Base-by-base conservation (phyloP, 2,329 filamentous ascomycete genomes). In the Aspergillus neoniger region DNA sequence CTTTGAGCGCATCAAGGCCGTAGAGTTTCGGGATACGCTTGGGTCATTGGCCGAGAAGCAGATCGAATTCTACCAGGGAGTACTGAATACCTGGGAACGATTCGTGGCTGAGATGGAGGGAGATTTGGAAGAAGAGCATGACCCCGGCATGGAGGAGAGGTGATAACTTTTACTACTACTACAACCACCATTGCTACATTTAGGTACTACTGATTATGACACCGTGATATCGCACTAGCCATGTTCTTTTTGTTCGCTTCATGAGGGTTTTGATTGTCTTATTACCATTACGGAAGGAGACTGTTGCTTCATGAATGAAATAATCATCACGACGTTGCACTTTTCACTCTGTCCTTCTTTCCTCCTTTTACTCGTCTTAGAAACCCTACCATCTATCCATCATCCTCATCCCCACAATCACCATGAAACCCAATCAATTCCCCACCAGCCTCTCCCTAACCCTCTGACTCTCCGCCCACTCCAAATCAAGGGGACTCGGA, bases 1-100 rank as follows among this genome's bases (percentile, higher is more conserved):
- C 73, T 99, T 99, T 78, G 95, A 99, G 79, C 86, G 93, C 59
- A 98, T 98, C 82, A 99, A 99, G 82, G 88, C 91, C 41, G 83
- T 91, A 44, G 94, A 99, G 81, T 96, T 99, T 77, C 91, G 91
- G 75, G 86, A 89, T 65, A 93, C 95, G 68, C 83, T 99, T 53
- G 92, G 91, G 2, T 88, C 86, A 2, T 78, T 99, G 52, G 92
- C 94, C 0, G 89, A 94, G 71, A 88, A 91, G 17, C 92, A 99
- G 74, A 87, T 96, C 43, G 85, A 87, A 10, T 98, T 97, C 76
- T 99, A 96, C 74, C 86, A 86, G 59, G 86, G 85, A 21, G 90
- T 92, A 5, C 86, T 90, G 53, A 87, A 89, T 57, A 90, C 91
- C 7, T 99, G 95, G 95, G 92, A 96, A 79, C 82, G 83, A 63